phyloP scores from a whole-genome alignment of 345 rosid species.

The Cardiospermum halicacabum region DNA sequence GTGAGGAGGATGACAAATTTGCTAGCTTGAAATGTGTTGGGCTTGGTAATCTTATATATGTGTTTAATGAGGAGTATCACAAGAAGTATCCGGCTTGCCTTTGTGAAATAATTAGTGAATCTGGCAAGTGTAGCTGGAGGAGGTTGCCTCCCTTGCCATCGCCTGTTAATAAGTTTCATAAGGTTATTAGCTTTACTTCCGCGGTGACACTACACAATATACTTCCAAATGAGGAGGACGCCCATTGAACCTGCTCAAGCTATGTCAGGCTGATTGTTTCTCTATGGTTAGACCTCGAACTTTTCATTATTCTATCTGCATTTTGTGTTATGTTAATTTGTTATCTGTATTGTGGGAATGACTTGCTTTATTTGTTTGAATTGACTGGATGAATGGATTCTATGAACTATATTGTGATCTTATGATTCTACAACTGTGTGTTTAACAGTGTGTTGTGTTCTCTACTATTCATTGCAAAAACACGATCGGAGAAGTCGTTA shows the following conservation, averaged over 20 bases:
- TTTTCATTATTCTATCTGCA: background rate
- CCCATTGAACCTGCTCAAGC: constrained; percentile 12
- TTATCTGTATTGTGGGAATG: background rate
- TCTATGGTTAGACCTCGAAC: constrained; percentile 2
- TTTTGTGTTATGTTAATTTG: background rate
- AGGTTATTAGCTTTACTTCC: constrained; percentile 77
- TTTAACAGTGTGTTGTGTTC: background rate
- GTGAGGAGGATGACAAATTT: constrained; percentile 62
- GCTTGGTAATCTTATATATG: constrained; percentile 61
- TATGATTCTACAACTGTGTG: background rate
- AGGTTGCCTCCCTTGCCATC: constrained; percentile 65
- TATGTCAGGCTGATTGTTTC: constrained; percentile 8
- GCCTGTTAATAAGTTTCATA: constrained; percentile 80
- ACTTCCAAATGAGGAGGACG: constrained; percentile 31
- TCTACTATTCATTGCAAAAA: background rate
- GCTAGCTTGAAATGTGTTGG: constrained; percentile 88
- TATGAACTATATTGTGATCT: background rate
- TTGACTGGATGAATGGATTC: background rate
- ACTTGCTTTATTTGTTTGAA: background rate
- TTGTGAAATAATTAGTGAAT: constrained; percentile 46
- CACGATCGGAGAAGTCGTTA: background rate
- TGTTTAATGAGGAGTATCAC: constrained; percentile 75
- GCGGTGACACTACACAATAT: constrained; percentile 40
- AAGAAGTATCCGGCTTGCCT: constrained; percentile 84
- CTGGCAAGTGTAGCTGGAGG: constrained; percentile 57